These are phyloP conservation scores for Amphirosellinia nigrospora DNA, from an alignment of 495 filamentous ascomycete species.

Conservation along the genomic window DNA sequence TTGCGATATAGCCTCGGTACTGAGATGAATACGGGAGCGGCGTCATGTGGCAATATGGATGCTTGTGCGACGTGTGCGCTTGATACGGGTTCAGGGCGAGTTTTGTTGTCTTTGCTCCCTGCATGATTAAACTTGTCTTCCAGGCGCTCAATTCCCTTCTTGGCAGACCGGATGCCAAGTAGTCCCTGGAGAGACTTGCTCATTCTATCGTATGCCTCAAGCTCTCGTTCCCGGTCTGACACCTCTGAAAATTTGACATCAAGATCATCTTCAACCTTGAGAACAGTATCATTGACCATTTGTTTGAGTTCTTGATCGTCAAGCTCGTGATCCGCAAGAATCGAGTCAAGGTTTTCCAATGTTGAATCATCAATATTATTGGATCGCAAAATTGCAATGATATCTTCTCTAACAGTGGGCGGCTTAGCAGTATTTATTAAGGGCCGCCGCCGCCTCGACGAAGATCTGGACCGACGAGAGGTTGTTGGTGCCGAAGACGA, in stretches of 20 bases:
- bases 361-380: slow-evolving; percentile 61
- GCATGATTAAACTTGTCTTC: slow-evolving; percentile 62
- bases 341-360: slow-evolving; percentile 54
- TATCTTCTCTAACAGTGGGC: slow-evolving; percentile 56
- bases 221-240: slow-evolving; percentile 51
- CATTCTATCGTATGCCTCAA: slow-evolving; percentile 63
- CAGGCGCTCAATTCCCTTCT: slow-evolving; percentile 68
- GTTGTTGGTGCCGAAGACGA: slow-evolving; percentile 34
- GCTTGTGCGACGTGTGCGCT: slow-evolving; percentile 17
- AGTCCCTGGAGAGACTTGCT: slow-evolving; percentile 63
- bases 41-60: slow-evolving; percentile 30
- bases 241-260: slow-evolving; percentile 35
- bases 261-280: slow-evolving; percentile 45
- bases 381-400: slow-evolving; percentile 53
- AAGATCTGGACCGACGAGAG: slow-evolving; percentile 38
- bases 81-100: not conserved
- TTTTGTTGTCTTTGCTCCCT: slow-evolving; percentile 36
- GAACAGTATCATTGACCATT: slow-evolving; percentile 37
- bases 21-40: slow-evolving; percentile 53
- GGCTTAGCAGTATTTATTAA: slow-evolving; percentile 56
- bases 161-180: slow-evolving; percentile 68
- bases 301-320: slow-evolving; percentile 32
- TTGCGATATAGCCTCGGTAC: slow-evolving; percentile 65
- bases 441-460: slow-evolving; percentile 43
- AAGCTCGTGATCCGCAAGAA: slow-evolving; percentile 42